phyloP scores from a whole-genome alignment of 2,329 filamentous ascomycete species.

The Hypoxylon sp. region DNA sequence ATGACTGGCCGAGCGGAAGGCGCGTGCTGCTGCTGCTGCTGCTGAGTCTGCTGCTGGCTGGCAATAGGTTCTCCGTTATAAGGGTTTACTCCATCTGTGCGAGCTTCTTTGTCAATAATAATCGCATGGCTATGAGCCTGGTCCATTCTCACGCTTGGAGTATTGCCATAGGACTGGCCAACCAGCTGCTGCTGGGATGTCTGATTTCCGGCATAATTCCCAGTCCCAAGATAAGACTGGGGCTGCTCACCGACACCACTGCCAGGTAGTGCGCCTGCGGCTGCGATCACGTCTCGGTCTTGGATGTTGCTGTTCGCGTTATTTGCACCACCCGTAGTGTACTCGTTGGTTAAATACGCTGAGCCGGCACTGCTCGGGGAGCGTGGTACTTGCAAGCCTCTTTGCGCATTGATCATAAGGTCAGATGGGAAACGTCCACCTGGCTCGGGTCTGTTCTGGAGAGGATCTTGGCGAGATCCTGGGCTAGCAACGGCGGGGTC shows the following conservation, averaged over 20 bases:
- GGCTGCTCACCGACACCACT: constrained; percentile 56
- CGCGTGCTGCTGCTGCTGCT: constrained; percentile 33
- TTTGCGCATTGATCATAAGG: constrained; percentile 81
- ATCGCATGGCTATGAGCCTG: constrained; percentile 65
- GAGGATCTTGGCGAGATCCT: constrained; percentile 63
- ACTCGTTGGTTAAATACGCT: constrained; percentile 58
- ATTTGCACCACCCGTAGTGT: constrained; percentile 42
- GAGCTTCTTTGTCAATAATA: constrained; percentile 64
- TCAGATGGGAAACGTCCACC: constrained; percentile 98
- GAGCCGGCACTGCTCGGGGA: constrained; percentile 88
- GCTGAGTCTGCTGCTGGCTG: constrained; percentile 20
- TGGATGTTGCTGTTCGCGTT: constrained; percentile 43
- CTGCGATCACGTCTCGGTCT: constrained; percentile 71
- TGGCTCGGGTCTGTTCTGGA: constrained; percentile 81
- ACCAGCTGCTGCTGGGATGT: constrained; percentile 42
- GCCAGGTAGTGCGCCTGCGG: constrained; percentile 68
- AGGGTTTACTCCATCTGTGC: constrained; percentile 69
- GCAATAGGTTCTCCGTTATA: constrained; percentile 64
- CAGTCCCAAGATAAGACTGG: background rate
- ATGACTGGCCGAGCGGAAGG: constrained; percentile 40
- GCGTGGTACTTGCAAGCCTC: constrained; percentile 83
- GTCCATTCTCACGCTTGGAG: constrained; percentile 61
- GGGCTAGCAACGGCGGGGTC: constrained; percentile 64
- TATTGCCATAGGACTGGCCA: constrained; percentile 60
- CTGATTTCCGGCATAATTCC: constrained; percentile 42